Conservation (phyloP, 305 asterid genomes). For the Fraxinus sp. region DNA sequence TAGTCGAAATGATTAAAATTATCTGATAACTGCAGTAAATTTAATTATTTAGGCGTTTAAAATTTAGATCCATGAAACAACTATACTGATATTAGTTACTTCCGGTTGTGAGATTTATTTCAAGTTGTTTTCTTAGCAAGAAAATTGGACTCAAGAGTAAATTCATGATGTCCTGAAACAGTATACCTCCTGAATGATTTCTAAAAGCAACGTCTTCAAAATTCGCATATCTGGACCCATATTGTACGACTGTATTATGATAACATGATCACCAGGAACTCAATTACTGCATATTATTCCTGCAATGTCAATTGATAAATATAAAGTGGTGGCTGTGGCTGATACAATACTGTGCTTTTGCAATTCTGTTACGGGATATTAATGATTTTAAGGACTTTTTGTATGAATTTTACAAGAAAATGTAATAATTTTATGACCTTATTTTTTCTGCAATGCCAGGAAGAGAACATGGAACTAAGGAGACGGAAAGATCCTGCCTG, state of each 20-base stretch:
- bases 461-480: conserved; percentile 83
- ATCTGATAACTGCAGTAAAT: neutral
- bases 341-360: neutral
- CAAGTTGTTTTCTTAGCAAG: neutral
- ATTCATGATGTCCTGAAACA: neutral
- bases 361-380: neutral
- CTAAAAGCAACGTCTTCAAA: neutral
- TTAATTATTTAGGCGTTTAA: neutral
- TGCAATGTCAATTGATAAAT: neutral
- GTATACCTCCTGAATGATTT: neutral
- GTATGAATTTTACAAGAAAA: neutral
- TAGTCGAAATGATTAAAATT: neutral
- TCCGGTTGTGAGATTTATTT: neutral
- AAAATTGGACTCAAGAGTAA: neutral
- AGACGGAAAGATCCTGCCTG: conserved; percentile 45
- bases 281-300: neutral
- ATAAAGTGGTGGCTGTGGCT: neutral
- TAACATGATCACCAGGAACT: neutral
- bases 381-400: neutral
- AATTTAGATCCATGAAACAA: neutral
- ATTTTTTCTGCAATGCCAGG: conserved; percentile 41
- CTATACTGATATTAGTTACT: neutral
- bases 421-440: neutral
- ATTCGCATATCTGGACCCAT: neutral
- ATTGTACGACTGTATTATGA: neutral